Evolutionary conservation across 2,329 filamentous ascomycete genomes (phyloP).

Genomic region (Aspergillus sp.): DNA sequence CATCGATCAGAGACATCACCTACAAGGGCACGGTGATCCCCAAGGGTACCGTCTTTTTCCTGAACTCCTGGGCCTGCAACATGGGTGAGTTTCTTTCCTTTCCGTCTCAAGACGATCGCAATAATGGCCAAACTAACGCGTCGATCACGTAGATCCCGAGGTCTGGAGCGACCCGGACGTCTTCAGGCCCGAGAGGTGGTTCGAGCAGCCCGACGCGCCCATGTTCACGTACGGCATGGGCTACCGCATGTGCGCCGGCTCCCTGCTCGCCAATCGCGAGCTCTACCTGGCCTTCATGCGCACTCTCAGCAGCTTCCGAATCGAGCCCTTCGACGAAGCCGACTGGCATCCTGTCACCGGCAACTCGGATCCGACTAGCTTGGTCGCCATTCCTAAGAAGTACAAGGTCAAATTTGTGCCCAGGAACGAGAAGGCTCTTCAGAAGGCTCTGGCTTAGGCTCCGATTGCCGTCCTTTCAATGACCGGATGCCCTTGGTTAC

Average conservation of each 20-base stretch:
- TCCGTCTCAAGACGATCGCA: neutral
- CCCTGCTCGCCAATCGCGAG: conserved; percentile 54
- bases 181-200: conserved; percentile 55
- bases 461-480: neutral
- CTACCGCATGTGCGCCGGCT: conserved; percentile 60
- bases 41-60: conserved; percentile 53
- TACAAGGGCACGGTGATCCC: conserved; percentile 53
- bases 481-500: too few relatives aligned
- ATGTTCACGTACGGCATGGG: conserved; percentile 58
- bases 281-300: conserved; percentile 57
- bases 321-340: conserved; percentile 45
- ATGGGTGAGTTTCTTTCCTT: conserved; percentile 43
- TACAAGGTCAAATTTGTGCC: conserved; percentile 53
- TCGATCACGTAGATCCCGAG: conserved; percentile 34
- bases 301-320: conserved; percentile 52
- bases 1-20: conserved; percentile 50
- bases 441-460: conserved; percentile 26
- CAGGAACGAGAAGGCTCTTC: conserved; percentile 39
- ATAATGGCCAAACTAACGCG: conserved; percentile 1
- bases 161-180: conserved; percentile 51
- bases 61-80: conserved; percentile 61
- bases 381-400: conserved; percentile 51
- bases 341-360: conserved; percentile 53
- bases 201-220: conserved; percentile 54
- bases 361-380: conserved; percentile 51